These are phyloP conservation scores for Nicotiana attenuata DNA, from an alignment of 257 asterid genomes.

Conservation along the genomic window DNA sequence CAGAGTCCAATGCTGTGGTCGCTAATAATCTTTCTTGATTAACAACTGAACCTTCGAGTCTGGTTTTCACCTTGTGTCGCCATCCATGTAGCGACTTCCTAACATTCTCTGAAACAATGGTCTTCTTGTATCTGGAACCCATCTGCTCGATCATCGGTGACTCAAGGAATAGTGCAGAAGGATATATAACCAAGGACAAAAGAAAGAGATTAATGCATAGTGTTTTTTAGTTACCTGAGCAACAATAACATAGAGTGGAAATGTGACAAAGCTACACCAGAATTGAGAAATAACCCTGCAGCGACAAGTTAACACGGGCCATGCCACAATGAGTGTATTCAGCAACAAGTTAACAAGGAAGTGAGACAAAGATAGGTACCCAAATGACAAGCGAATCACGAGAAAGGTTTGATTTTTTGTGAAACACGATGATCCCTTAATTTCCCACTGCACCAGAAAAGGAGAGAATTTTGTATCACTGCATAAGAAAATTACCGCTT, in stretches of 20 bases:
- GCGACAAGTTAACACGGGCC: background rate
- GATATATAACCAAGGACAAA: background rate
- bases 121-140: conserved; percentile 88
- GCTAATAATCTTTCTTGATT: conserved; percentile 18
- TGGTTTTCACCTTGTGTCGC: conserved; percentile 58
- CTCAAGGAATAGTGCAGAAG: background rate
- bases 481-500: background rate
- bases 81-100: conserved; percentile 76
- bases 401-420: conserved; percentile 42
- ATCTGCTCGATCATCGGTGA: conserved; percentile 37
- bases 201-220: background rate
- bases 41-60: conserved; percentile 26
- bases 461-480: background rate
- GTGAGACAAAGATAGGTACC: conserved; percentile 34
- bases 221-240: conserved; percentile 56
- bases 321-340: background rate
- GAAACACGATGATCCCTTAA: conserved; percentile 53
- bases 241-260: conserved; percentile 81
- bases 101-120: conserved; percentile 72
- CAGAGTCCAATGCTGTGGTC: conserved; percentile 34
- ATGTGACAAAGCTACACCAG: conserved; percentile 98
- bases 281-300: conserved; percentile 81
- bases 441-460: conserved; percentile 62
- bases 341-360: conserved; percentile 1
- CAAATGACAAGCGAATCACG: conserved; percentile 65